Conservation (phyloP, 1,284 basidiomycete species). For the Heterobasidion irregulare region DNA sequence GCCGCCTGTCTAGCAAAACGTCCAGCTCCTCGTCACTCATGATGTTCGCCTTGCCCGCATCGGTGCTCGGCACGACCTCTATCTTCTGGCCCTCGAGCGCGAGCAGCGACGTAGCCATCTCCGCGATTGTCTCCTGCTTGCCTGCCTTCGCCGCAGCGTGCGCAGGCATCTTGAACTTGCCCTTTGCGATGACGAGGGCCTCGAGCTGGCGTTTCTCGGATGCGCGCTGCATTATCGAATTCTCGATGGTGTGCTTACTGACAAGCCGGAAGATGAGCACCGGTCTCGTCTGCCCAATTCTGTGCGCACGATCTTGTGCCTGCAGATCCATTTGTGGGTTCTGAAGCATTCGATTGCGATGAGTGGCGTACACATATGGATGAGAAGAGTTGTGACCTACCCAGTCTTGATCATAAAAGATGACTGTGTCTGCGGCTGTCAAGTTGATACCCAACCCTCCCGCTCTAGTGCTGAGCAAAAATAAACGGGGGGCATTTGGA, state of each 20-base stretch:
- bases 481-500: constrained; percentile 67
- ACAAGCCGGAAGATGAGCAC: constrained; percentile 87
- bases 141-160: constrained; percentile 28
- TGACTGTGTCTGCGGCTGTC: constrained; percentile 89
- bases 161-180: constrained; percentile 73
- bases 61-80: constrained; percentile 72
- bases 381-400: constrained; percentile 30
- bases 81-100: constrained; percentile 85
- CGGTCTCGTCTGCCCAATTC: constrained; percentile 88
- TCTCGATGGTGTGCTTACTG: constrained; percentile 84
- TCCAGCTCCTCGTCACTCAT: constrained; percentile 78
- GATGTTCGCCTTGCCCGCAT: constrained; percentile 61
- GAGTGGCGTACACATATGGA: not conserved
- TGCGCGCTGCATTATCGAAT: constrained; percentile 85
- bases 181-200: constrained; percentile 90
- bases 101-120: constrained; percentile 77
- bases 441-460: constrained; percentile 92
- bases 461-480: constrained; percentile 87
- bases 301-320: constrained; percentile 92
- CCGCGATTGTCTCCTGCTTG: constrained; percentile 60
- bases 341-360: constrained; percentile 27
- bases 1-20: constrained; percentile 74
- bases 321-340: constrained; percentile 97
- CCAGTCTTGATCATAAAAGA: constrained; percentile 96
- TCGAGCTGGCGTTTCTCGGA: constrained; percentile 87